A percentile compares a stretch with the other conserved stretches of the same genome.
phyloP scores from a whole-genome alignment of 345 rosid genomes.

The Pugionium cornutum region DNA sequence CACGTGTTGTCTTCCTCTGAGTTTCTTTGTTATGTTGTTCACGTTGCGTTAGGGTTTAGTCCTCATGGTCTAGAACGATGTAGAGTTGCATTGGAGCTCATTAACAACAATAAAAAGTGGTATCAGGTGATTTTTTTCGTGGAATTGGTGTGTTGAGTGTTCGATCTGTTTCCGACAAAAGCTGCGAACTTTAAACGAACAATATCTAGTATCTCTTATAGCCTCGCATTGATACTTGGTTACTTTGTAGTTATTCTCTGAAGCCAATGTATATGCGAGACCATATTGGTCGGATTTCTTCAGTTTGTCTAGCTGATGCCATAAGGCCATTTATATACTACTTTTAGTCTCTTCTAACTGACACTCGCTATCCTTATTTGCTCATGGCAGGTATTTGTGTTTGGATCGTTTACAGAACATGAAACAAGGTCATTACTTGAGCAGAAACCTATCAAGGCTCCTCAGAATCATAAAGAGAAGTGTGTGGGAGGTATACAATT shows the following conservation, averaged over 20 bases:
- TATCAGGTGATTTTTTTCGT: neutral
- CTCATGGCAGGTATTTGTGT: slow-evolving; percentile 54
- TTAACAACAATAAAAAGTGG: neutral
- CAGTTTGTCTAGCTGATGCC: neutral
- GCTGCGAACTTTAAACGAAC: slow-evolving; percentile 7
- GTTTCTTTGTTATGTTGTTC: slow-evolving; percentile 5
- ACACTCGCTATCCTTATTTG: neutral
- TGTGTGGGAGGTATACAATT: slow-evolving; percentile 49
- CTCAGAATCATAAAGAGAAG: slow-evolving; percentile 49
- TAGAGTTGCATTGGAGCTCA: slow-evolving; percentile 4
- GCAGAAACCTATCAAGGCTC: slow-evolving; percentile 38
- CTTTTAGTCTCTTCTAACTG: neutral
- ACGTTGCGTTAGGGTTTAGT: slow-evolving; percentile 16
- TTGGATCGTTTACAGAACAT: slow-evolving; percentile 93
- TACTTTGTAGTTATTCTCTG: neutral
- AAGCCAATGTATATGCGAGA: neutral
- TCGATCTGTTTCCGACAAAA: slow-evolving; percentile 9
- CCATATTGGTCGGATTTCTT: neutral
- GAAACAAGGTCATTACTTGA: slow-evolving; percentile 65
- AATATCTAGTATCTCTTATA: neutral
- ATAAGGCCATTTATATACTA: neutral
- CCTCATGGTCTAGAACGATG: slow-evolving; percentile 8
- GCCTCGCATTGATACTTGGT: neutral
- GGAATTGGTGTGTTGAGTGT: slow-evolving; percentile 3
- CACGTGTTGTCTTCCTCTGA: neutral